Evolutionary conservation across 139 green algal genomes (phyloP).

Genomic region (Chlorella sp.): DNA sequence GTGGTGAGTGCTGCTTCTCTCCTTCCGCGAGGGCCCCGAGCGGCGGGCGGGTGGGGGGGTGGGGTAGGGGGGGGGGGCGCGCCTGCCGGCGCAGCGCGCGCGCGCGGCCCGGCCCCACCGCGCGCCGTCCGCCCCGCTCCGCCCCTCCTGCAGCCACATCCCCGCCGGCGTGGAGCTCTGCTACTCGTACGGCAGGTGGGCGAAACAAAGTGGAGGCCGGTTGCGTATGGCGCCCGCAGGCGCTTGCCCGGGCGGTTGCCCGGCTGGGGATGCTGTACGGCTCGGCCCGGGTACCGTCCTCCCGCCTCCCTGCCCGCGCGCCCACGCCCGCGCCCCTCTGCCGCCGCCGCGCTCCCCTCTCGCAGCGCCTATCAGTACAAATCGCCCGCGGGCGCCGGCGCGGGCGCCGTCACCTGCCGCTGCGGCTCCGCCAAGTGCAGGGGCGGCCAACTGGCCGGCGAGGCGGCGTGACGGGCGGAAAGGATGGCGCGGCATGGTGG

Average conservation of each 20-base stretch:
- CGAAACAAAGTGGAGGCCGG: too few species aligned
- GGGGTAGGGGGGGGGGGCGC: background rate
- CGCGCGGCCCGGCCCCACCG: background rate
- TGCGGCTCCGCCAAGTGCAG: conserved; percentile 43
- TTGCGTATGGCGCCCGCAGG: too few species aligned
- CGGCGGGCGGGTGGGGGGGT: background rate
- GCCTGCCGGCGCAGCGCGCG: background rate
- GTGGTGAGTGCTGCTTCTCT: background rate
- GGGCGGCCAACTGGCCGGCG: conserved; percentile 8
- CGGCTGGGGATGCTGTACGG: too few species aligned
- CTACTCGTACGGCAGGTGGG: conserved; percentile 71
- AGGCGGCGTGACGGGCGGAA: background rate
- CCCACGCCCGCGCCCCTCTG: too few species aligned
- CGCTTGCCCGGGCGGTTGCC: too few species aligned
- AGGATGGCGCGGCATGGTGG: background rate
- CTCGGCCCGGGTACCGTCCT: too few species aligned
- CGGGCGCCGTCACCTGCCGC: conserved; percentile 34
- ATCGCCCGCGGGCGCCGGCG: background rate
- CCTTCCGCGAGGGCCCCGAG: too few species aligned
- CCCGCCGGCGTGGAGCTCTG: conserved; percentile 50
- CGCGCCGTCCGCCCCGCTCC: background rate
- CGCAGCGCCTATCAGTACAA: too few species aligned
- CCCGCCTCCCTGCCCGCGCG: too few species aligned
- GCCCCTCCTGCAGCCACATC: conserved; percentile 38
- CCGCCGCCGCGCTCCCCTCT: too few species aligned